A percentile compares a stretch with the other conserved stretches of the same genome.
Evolutionary conservation across 768 basidiomycete genomes (phyloP).

Genomic region (Rhodotorula graminis): DNA sequence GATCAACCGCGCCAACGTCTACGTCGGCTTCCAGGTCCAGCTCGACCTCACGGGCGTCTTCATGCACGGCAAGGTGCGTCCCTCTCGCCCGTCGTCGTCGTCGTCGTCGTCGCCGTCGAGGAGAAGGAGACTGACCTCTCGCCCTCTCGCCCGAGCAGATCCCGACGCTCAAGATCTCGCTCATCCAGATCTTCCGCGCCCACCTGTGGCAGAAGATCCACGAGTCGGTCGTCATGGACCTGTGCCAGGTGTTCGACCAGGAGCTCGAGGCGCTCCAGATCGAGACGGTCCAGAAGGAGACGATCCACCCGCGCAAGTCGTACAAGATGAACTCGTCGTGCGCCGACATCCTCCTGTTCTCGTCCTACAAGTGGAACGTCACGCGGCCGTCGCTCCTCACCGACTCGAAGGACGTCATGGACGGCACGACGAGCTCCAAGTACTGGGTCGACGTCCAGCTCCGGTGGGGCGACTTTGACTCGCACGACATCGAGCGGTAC

Average conservation of each 20-base stretch:
- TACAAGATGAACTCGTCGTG: conserved; percentile 99
- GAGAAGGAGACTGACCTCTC: neutral
- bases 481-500: conserved; percentile 97
- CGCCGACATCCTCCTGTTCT: conserved; percentile 95
- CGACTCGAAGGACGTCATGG: conserved; percentile 91
- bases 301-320: conserved; percentile 98
- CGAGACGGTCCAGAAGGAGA: conserved; percentile 99
- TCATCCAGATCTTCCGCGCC: conserved; percentile 99
- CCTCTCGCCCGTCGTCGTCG: too few species aligned
- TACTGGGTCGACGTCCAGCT: conserved; percentile 75
- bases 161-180: conserved; percentile 93
- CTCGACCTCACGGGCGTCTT: conserved; percentile 95
- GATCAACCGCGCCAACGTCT: conserved; percentile 98
- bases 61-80: conserved; percentile 47
- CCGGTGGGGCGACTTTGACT: conserved; percentile 97
- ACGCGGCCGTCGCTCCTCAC: conserved; percentile 90
- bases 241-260: conserved; percentile 99
- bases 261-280: conserved; percentile 97
- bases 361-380: conserved; percentile 84
- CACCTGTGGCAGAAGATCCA: conserved; percentile 99
- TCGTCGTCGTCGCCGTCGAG: neutral
- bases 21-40: conserved; percentile 99
- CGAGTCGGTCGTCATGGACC: conserved; percentile 49
- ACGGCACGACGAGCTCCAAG: conserved; percentile 97
- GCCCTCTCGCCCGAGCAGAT: conserved; percentile 81